phyloP scores from a whole-genome alignment of 202 grass and related monocot genomes.

The Musa balbisiana region DNA sequence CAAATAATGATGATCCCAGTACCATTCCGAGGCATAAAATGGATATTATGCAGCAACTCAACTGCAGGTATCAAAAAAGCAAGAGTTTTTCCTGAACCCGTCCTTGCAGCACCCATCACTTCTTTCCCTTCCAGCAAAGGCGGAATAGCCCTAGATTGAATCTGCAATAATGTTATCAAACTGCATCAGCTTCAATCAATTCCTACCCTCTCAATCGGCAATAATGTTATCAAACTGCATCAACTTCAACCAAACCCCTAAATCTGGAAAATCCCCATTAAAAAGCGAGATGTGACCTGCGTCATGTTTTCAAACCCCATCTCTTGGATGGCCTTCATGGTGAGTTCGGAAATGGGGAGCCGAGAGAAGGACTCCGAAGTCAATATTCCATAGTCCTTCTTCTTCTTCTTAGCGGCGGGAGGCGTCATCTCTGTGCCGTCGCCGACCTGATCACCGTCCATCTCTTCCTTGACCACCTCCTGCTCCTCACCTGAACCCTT shows the following conservation, averaged over 20 bases:
- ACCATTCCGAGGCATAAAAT: conserved; percentile 29
- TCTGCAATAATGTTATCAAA: conserved; percentile 32
- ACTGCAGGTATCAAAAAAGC: conserved; percentile 82
- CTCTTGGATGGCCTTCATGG: conserved; percentile 65
- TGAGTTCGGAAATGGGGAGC: conserved; percentile 66
- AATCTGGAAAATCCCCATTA: neutral
- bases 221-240: too few relatives aligned
- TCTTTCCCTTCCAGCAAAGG: conserved; percentile 73
- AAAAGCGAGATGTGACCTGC: conserved; percentile 30
- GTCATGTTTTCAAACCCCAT: conserved; percentile 90
- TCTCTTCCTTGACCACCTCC: neutral
- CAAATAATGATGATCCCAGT: too few relatives aligned
- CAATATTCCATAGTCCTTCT: conserved; percentile 49
- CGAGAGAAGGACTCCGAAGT: conserved; percentile 70
- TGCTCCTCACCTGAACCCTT: neutral
- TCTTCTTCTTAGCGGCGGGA: conserved; percentile 27
- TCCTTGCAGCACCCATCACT: conserved; percentile 89
- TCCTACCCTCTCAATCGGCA: too few relatives aligned
- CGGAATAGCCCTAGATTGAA: conserved; percentile 84
- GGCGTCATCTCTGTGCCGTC: neutral
- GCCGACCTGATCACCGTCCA: neutral
- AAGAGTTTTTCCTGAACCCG: conserved; percentile 92
- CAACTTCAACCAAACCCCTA: neutral
- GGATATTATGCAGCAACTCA: conserved; percentile 57
- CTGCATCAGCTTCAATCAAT: neutral